Evolutionary conservation across 75 land plant genomes (phyloP).

Genomic region (Adiantum capillusveneris): DNA sequence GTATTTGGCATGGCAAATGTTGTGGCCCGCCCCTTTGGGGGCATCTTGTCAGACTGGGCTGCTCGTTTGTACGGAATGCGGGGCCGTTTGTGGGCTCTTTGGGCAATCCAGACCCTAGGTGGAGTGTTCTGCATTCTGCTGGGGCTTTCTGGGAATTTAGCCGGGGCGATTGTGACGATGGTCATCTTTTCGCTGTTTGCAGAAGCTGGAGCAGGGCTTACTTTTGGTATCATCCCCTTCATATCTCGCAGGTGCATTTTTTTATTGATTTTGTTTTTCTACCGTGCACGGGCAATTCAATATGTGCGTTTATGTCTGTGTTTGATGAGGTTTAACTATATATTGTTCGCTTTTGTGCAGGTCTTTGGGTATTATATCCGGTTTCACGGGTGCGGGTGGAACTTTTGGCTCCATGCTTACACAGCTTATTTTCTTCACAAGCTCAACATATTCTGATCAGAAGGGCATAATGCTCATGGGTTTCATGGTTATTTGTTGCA

Average conservation of each 20-base stretch:
- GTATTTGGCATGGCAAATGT: slow-evolving; percentile 60
- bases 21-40: slow-evolving; percentile 38
- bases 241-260: too few relatives aligned
- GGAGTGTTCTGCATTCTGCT: too few relatives aligned
- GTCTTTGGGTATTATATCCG: slow-evolving; percentile 65
- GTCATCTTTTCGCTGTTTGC: slow-evolving; percentile 74
- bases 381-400: slow-evolving; percentile 70
- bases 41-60: slow-evolving; percentile 42
- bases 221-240: slow-evolving; percentile 77
- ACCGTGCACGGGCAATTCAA: too few relatives aligned
- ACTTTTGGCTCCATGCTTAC: slow-evolving; percentile 58
- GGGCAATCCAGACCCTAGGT: too few relatives aligned
- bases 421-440: slow-evolving; percentile 47
- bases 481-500: slow-evolving; percentile 20
- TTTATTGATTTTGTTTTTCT: too few relatives aligned
- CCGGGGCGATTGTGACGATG: slow-evolving; percentile 46
- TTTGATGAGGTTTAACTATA: too few relatives aligned
- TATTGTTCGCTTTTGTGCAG: too few relatives aligned
- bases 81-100: slow-evolving; percentile 69
- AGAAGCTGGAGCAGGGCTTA: slow-evolving; percentile 79
- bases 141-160: slow-evolving; percentile 39
- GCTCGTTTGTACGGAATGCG: slow-evolving; percentile 56
- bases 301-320: too few relatives aligned
- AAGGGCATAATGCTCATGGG: slow-evolving; percentile 38
- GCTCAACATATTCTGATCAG: slow-evolving; percentile 34